Conservation (phyloP, 495 filamentous ascomycete genomes). For the Aspergillus ellipticus region DNA sequence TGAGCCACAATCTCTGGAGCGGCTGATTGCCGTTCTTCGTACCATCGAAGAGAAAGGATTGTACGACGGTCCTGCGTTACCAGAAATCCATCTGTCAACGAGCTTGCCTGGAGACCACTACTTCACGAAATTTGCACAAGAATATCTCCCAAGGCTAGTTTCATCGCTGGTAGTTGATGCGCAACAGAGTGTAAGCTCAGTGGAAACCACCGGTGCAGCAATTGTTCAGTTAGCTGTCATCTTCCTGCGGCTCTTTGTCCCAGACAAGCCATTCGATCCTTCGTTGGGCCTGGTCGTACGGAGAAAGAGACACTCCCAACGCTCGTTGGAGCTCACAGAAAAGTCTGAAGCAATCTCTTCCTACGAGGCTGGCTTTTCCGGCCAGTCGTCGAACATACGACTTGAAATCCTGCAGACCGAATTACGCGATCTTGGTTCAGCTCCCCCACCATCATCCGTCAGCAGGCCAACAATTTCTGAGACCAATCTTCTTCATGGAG, state of each 20-base stretch:
- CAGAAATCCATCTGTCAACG: conserved; percentile 19
- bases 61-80: conserved; percentile 7
- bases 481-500: conserved; percentile 69
- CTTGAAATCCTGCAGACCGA: conserved; percentile 56
- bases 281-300: conserved; percentile 72
- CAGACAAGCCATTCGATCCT: conserved; percentile 82
- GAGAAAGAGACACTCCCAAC: conserved; percentile 57
- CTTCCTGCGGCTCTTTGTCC: conserved; percentile 73
- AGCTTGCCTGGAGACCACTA: conserved; percentile 30
- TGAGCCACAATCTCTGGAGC: conserved; percentile 25
- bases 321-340: conserved; percentile 47
- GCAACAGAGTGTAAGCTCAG: conserved; percentile 9
- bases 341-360: conserved; percentile 58
- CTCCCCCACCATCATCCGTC: conserved; percentile 59
- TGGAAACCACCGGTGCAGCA: conserved; percentile 27
- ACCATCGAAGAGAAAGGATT: conserved; percentile 23
- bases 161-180: conserved; percentile 18
- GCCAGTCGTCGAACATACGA: conserved; percentile 60
- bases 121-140: conserved; percentile 30
- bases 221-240: conserved; percentile 39
- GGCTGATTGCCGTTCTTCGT: conserved; percentile 24
- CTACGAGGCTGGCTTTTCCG: conserved; percentile 67
- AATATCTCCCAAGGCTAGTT: conserved; percentile 33
- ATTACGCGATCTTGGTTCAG: conserved; percentile 57
- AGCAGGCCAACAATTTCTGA: conserved; percentile 66